A percentile compares a stretch with the other conserved stretches of the same genome.
phyloP scores from a whole-genome alignment of 352 stramenopile genomes.

The Phytophthora hibernalis region DNA sequence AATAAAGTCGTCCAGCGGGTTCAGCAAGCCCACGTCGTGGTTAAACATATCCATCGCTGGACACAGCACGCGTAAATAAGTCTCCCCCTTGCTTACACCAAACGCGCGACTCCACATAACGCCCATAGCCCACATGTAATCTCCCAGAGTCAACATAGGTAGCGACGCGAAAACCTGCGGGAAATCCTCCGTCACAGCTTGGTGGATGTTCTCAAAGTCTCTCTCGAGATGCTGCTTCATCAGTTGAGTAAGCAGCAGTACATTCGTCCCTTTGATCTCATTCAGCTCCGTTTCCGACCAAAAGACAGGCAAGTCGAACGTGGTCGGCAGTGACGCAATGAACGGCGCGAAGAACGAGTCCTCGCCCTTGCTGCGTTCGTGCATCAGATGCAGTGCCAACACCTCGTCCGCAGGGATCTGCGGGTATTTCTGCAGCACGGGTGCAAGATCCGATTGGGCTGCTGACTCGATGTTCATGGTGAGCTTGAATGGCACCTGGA shows the following conservation, averaged over 20 bases:
- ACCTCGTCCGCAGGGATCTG: conserved; percentile 60
- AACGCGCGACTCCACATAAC: conserved; percentile 85
- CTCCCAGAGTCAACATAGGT: conserved; percentile 44
- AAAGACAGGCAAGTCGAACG: conserved; percentile 67
- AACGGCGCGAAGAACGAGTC: conserved; percentile 64
- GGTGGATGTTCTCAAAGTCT: conserved; percentile 71
- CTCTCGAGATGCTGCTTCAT: conserved; percentile 67
- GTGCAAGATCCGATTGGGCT: conserved; percentile 46
- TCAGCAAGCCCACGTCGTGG: conserved; percentile 56
- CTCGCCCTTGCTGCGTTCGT: conserved; percentile 54
- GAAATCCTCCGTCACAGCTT: conserved; percentile 52
- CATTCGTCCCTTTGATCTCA: conserved; percentile 61
- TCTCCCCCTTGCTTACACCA: conserved; percentile 46
- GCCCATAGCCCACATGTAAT: conserved; percentile 81
- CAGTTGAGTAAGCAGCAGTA: conserved; percentile 62
- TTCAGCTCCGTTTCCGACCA: conserved; percentile 57
- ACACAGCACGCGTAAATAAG: conserved; percentile 66
- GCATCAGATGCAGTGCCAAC: conserved; percentile 66
- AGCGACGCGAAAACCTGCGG: conserved; percentile 47
- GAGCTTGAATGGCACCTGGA: conserved; percentile 59
- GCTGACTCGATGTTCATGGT: conserved; percentile 62
- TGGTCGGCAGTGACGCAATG: conserved; percentile 55
- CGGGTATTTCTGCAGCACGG: conserved; percentile 45
- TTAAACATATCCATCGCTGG: conserved; percentile 85
- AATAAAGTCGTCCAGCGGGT: conserved; percentile 63